Evolutionary conservation across 2,329 filamentous ascomycete species (phyloP).

Genomic region (Neopestalotiopsis sp.): DNA sequence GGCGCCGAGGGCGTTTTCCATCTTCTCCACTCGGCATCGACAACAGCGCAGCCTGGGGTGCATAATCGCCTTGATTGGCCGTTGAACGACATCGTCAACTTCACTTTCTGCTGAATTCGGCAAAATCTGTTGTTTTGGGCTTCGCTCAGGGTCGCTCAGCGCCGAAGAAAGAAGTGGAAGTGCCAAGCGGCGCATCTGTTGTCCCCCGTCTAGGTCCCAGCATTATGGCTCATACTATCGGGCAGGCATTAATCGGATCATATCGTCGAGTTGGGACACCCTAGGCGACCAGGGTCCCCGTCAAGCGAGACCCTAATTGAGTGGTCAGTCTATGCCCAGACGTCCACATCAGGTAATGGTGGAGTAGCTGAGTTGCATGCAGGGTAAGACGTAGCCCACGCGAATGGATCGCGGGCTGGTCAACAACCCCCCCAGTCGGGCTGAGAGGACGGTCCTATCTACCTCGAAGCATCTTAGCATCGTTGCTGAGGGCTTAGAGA

Average conservation of each 20-base stretch:
- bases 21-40: not conserved
- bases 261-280: not conserved
- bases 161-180: not conserved
- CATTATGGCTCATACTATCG: not conserved
- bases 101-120: not conserved
- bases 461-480: not conserved
- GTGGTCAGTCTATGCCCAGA: not conserved
- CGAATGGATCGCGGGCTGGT: not conserved
- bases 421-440: not conserved
- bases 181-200: too few relatives aligned
- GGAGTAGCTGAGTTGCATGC: not conserved
- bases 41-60: not conserved
- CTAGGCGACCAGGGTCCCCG: not conserved
- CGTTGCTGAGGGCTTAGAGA: not conserved
- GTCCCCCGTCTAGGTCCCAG: not conserved
- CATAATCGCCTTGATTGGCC: not conserved
- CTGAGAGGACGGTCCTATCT: not conserved
- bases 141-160: conserved; percentile 1
- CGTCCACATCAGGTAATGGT: not conserved
- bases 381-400: not conserved
- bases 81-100: not conserved
- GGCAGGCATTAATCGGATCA: not conserved
- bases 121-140: not conserved
- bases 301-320: not conserved
- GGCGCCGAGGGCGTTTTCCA: not conserved